phyloP scores from a whole-genome alignment of 1,139 yeast genomes.

The Nakaseomyces glabratus region DNA sequence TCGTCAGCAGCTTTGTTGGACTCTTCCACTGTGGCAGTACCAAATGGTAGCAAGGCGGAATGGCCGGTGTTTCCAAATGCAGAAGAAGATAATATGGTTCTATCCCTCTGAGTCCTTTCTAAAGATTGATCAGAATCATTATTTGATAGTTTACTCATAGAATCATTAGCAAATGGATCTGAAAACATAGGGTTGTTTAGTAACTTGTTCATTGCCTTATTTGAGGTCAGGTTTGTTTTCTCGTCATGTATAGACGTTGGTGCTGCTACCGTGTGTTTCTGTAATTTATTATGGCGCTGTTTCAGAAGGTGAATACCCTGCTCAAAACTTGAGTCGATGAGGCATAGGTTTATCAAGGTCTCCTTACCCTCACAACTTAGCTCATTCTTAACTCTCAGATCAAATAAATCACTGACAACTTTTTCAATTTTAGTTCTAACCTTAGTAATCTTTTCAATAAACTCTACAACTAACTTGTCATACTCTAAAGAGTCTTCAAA shows the following conservation, averaged over 20 bases:
- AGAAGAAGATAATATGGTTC: constrained; percentile 18
- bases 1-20: constrained; percentile 25
- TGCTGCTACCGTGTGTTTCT: background rate
- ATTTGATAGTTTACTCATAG: background rate
- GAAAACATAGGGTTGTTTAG: constrained; percentile 3
- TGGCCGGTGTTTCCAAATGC: constrained; percentile 28
- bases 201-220: background rate
- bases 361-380: constrained; percentile 64
- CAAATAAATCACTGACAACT: constrained; percentile 49
- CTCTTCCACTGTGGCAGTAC: constrained; percentile 25
- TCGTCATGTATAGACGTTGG: no score
- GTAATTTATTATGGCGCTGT: constrained; percentile 18
- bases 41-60: constrained; percentile 32
- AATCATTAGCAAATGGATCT: constrained; percentile 1
- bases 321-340: constrained; percentile 60
- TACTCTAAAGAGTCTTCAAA: constrained; percentile 23
- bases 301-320: constrained; percentile 52
- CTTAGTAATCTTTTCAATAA: constrained; percentile 38
- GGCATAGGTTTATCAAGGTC: constrained; percentile 56
- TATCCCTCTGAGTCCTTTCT: constrained; percentile 5
- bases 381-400: constrained; percentile 44
- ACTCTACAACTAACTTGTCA: constrained; percentile 29
- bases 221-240: background rate
- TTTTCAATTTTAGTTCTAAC: constrained; percentile 42
- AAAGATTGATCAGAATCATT: constrained; percentile 1